phyloP scores from a whole-genome alignment of 768 basidiomycete genomes.

The Russula sp. region DNA sequence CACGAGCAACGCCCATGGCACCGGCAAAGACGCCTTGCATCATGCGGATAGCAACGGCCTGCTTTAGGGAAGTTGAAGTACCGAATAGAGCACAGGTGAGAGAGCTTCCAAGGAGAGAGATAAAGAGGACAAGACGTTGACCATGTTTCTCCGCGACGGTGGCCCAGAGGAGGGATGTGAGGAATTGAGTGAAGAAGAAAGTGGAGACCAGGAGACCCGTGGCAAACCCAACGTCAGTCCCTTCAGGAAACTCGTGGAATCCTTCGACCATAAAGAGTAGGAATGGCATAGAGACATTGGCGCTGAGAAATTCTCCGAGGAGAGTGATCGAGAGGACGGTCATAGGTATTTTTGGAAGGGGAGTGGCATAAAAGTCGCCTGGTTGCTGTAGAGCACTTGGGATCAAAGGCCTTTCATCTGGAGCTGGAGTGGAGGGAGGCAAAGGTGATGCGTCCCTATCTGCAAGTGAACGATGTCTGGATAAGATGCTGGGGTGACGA shows the following conservation, averaged over 20 bases:
- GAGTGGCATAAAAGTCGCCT: conserved; percentile 65
- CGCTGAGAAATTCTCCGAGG: conserved; percentile 91
- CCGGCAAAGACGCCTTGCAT: conserved; percentile 91
- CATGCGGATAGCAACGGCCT: conserved; percentile 81
- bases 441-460: conserved; percentile 6
- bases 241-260: conserved; percentile 63
- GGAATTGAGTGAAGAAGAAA: conserved; percentile 93
- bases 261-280: conserved; percentile 94
- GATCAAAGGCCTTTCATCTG: conserved; percentile 48
- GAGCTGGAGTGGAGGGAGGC: neutral
- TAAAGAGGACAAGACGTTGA: conserved; percentile 71
- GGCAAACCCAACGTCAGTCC: conserved; percentile 84
- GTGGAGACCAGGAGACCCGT: conserved; percentile 78
- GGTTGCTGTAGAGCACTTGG: conserved; percentile 61
- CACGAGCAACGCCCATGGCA: conserved; percentile 90
- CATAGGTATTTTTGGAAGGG: conserved; percentile 82
- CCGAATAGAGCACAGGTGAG: conserved; percentile 73
- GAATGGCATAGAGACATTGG: conserved; percentile 90
- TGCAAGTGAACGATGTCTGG: conserved; percentile 1
- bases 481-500: conserved; percentile 17
- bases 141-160: conserved; percentile 94
- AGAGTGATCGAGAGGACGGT: conserved; percentile 88
- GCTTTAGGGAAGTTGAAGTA: conserved; percentile 62
- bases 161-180: conserved; percentile 93
- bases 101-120: conserved; percentile 82